Evolutionary conservation across 1,284 basidiomycete genomes (phyloP).

Genomic region (Melampsora abietis-canadensis): DNA sequence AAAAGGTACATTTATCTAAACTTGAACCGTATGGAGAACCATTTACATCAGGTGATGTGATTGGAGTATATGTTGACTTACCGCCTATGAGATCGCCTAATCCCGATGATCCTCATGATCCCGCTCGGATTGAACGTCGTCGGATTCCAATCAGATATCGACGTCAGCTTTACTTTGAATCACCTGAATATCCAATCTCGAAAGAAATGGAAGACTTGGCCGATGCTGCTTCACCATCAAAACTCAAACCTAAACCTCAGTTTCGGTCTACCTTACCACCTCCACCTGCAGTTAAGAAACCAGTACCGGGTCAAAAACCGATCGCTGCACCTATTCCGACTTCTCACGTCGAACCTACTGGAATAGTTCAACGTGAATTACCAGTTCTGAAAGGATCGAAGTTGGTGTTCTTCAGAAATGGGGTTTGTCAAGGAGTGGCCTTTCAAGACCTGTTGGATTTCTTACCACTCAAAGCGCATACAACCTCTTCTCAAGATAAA

Average conservation of each 20-base stretch:
- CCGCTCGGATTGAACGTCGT: conserved; percentile 71
- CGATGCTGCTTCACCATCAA: conserved; percentile 53
- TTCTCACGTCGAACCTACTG: conserved; percentile 52
- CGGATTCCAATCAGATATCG: conserved; percentile 90
- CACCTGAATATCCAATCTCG: conserved; percentile 79
- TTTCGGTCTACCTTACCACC: conserved; percentile 54
- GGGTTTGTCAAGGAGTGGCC: conserved; percentile 76
- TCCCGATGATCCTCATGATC: conserved; percentile 62
- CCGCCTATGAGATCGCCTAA: conserved; percentile 66
- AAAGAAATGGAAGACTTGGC: conserved; percentile 80
- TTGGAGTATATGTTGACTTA: conserved; percentile 89
- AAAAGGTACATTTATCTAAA: conserved; percentile 80
- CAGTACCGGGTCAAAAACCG: conserved; percentile 43
- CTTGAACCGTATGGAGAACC: conserved; percentile 69
- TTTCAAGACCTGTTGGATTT: conserved; percentile 88
- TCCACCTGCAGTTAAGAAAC: conserved; percentile 64
- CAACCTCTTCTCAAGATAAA: conserved; percentile 33
- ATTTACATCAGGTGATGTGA: conserved; percentile 78
- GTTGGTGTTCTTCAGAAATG: conserved; percentile 89
- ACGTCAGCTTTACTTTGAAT: conserved; percentile 94
- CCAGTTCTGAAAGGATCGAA: conserved; percentile 69
- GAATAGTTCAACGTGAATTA: conserved; percentile 61
- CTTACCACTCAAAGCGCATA: conserved; percentile 67
- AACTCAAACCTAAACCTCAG: conserved; percentile 46
- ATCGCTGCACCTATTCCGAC: conserved; percentile 49